These are phyloP conservation scores for Rhexocercosporidium sp. DNA, from an alignment of 2,329 filamentous ascomycete species.

Conservation along the genomic window DNA sequence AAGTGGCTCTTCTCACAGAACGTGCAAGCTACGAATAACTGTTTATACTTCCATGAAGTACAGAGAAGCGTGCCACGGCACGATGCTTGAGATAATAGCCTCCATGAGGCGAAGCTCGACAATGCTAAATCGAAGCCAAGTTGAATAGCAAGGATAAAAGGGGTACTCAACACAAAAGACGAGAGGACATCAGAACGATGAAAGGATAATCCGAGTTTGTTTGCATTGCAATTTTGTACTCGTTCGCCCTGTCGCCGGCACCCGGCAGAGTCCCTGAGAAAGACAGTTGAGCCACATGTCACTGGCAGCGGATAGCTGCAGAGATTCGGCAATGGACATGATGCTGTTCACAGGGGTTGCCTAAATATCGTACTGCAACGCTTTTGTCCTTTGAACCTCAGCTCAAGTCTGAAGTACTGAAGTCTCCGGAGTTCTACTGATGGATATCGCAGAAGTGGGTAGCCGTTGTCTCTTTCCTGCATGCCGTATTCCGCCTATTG, in stretches of 20 bases:
- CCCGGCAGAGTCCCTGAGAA: not conserved
- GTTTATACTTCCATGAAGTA: not conserved
- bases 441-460: not conserved
- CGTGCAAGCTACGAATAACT: too few relatives aligned
- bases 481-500: not conserved
- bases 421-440: not conserved
- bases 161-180: not conserved
- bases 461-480: not conserved
- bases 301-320: conserved; percentile 3
- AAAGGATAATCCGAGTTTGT: not conserved
- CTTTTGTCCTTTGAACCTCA: not conserved
- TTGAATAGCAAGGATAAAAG: not conserved
- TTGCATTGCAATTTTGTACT: not conserved
- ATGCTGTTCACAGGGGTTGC: not conserved
- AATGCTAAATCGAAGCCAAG: not conserved
- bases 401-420: not conserved
- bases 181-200: not conserved
- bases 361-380: not conserved
- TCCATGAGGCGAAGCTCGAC: not conserved
- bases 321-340: not conserved
- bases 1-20: too few relatives aligned
- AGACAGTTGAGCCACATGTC: not conserved
- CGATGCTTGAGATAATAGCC: not conserved
- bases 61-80: not conserved
- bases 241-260: not conserved